Percentiles rank a stretch among this genome's conserved stretches.
These are phyloP conservation scores for Raffaelea deltoideospora DNA, from an alignment of 2,329 filamentous ascomycete species.

Conservation along the genomic window DNA sequence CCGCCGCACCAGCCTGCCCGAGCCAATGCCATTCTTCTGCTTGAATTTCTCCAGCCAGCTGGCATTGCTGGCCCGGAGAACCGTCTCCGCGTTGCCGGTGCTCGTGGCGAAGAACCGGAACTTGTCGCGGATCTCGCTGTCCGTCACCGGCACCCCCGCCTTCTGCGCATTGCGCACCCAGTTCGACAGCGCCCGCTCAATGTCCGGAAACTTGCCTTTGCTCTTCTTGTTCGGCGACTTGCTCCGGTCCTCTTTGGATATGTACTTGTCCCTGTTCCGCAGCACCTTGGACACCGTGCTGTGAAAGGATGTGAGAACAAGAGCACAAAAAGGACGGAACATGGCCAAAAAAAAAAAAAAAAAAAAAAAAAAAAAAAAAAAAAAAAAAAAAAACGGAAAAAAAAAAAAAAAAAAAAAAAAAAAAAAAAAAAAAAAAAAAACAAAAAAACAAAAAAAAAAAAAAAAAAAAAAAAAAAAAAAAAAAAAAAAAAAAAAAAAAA, in stretches of 20 bases:
- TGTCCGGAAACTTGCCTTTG: constrained; percentile 77
- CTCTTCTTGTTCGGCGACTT: constrained; percentile 66
- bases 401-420: too few relatives aligned
- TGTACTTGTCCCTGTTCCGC: constrained; percentile 85
- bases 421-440: too few relatives aligned
- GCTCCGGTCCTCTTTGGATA: constrained; percentile 65
- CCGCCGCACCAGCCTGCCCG: constrained; percentile 32
- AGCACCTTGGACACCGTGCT: constrained; percentile 99
- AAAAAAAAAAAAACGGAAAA: too few relatives aligned
- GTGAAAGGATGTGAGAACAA: constrained; percentile 15
- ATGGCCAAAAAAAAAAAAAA: neutral
- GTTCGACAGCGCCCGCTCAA: constrained; percentile 77
- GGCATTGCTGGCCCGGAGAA: constrained; percentile 54
- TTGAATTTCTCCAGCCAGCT: constrained; percentile 94
- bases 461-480: too few relatives aligned
- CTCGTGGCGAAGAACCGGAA: constrained; percentile 66
- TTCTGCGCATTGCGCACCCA: constrained; percentile 75
- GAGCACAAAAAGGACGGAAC: neutral
- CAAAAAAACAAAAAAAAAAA: too few relatives aligned
- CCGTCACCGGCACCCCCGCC: constrained; percentile 57
- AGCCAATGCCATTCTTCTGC: constrained; percentile 55
- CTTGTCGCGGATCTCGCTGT: constrained; percentile 74
- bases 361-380: too few relatives aligned
- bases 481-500: too few relatives aligned
- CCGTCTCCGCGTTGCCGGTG: constrained; percentile 52